A percentile compares a stretch with the other conserved stretches of the same genome.
Evolutionary conservation across 23 red algal genomes (phyloP).

Genomic region (Agarophyton chilense): DNA sequence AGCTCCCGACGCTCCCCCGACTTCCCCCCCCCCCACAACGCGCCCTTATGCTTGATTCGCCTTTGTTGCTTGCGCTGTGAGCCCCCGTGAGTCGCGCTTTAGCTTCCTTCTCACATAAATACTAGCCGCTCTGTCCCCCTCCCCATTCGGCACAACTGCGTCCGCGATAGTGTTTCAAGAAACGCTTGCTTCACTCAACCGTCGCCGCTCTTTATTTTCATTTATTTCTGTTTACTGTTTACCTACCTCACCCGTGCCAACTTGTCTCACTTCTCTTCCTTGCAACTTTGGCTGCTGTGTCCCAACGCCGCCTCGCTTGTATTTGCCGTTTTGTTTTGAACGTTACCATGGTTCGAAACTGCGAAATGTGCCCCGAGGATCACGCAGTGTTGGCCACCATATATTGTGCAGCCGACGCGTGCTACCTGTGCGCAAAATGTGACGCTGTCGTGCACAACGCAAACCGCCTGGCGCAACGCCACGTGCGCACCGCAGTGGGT

Average conservation of each 20-base stretch:
- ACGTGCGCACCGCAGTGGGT: slow-evolving; percentile 29
- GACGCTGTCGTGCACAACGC: slow-evolving; percentile 60
- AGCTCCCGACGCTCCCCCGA: background rate
- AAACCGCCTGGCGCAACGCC: slow-evolving; percentile 55
- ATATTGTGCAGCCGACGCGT: slow-evolving; percentile 57
- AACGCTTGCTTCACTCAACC: background rate
- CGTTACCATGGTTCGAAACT: slow-evolving; percentile 64
- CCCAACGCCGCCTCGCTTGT: too few species aligned
- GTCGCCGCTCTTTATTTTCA: background rate
- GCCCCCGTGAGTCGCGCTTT: background rate
- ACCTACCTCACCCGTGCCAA: background rate
- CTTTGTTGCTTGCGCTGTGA: background rate
- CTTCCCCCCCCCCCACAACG: background rate
- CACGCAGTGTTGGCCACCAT: slow-evolving; percentile 30
- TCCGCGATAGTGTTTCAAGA: too few species aligned
- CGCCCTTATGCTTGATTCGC: background rate
- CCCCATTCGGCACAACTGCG: too few species aligned
- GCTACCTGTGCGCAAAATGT: slow-evolving; percentile 58
- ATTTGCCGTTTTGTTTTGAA: too few species aligned
- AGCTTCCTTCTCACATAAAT: background rate
- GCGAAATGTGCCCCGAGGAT: slow-evolving; percentile 67
- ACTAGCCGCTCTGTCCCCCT: background rate
- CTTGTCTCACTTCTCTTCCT: too few species aligned
- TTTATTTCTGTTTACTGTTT: background rate
- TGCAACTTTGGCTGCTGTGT: too few species aligned